Evolutionary conservation across 2,329 filamentous ascomycete species (phyloP).

Genomic region (Exophiala dermatitidis): DNA sequence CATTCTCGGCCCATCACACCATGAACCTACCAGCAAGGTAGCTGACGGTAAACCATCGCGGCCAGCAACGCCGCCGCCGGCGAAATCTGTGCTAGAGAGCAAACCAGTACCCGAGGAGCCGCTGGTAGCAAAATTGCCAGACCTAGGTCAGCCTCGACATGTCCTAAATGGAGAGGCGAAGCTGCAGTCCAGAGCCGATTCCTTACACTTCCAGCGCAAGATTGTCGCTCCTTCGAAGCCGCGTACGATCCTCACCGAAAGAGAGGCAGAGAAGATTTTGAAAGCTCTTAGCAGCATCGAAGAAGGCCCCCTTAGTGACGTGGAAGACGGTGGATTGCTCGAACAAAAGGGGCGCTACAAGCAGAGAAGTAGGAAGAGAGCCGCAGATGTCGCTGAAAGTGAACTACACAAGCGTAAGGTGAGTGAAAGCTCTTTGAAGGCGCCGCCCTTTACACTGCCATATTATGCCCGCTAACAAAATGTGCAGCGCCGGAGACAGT

Average conservation of each 20-base stretch:
- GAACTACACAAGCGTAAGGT: conserved; percentile 59
- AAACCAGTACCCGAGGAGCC: conserved; percentile 5
- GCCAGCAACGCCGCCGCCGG: conserved; percentile 26
- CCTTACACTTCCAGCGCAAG: conserved; percentile 39
- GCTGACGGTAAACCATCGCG: conserved; percentile 22
- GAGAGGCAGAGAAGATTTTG: conserved; percentile 64
- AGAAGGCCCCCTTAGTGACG: conserved; percentile 49
- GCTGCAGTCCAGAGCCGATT: conserved; percentile 35
- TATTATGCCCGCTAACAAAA: conserved; percentile 10
- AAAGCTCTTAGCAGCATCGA: conserved; percentile 56
- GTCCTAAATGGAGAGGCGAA: conserved; percentile 17
- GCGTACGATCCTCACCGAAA: conserved; percentile 48
- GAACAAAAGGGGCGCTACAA: conserved; percentile 48
- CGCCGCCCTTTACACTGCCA: neutral
- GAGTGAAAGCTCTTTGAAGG: conserved; percentile 31
- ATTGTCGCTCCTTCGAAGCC: conserved; percentile 54
- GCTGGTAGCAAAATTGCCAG: conserved; percentile 25
- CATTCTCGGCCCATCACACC: conserved; percentile 52
- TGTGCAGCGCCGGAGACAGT: conserved; percentile 50
- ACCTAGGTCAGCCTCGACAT: conserved; percentile 20
- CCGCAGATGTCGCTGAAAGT: conserved; percentile 54
- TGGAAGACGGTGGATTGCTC: conserved; percentile 48
- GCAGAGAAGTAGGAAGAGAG: conserved; percentile 57
- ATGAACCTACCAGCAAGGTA: conserved; percentile 28
- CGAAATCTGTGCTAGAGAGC: conserved; percentile 20